phyloP scores from a whole-genome alignment of 2,329 filamentous ascomycete species.

The Aureobasidium namibiae region DNA sequence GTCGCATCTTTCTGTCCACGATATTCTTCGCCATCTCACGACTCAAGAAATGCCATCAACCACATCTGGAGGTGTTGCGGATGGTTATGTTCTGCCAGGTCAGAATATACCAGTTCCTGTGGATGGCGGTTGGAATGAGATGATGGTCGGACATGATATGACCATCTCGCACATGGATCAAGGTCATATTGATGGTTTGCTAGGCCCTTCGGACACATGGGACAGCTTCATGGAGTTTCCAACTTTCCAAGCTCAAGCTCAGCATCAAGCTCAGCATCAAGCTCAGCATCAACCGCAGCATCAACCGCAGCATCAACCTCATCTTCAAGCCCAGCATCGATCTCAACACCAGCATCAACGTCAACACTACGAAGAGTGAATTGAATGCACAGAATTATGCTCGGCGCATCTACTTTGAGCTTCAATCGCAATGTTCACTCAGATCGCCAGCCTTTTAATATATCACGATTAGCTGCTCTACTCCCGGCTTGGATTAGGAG shows the following conservation, averaged over 20 bases:
- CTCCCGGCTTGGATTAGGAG: too few species aligned
- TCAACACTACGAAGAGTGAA: background rate
- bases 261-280: background rate
- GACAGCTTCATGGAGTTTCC: conserved; percentile 7
- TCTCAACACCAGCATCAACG: background rate
- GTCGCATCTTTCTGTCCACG: background rate
- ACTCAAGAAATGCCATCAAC: background rate
- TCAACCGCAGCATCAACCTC: too few species aligned
- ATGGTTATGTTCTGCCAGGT: background rate
- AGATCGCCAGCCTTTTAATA: too few species aligned
- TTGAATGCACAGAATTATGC: background rate
- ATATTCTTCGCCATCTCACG: conserved; percentile 1
- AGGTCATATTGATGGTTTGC: background rate
- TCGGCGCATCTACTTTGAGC: background rate
- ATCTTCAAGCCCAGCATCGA: too few species aligned
- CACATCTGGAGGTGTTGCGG: background rate
- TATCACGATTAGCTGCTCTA: too few species aligned
- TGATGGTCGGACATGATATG: background rate
- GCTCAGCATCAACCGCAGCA: too few species aligned
- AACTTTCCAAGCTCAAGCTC: background rate
- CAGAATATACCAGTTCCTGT: background rate
- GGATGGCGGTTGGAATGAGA: background rate
- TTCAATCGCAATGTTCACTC: too few species aligned
- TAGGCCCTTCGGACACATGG: background rate
- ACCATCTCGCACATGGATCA: background rate